A percentile compares a stretch with the other conserved stretches of the same genome.
Conservation (phyloP, 257 asterid genomes). For the Solanum pennellii region DNA sequence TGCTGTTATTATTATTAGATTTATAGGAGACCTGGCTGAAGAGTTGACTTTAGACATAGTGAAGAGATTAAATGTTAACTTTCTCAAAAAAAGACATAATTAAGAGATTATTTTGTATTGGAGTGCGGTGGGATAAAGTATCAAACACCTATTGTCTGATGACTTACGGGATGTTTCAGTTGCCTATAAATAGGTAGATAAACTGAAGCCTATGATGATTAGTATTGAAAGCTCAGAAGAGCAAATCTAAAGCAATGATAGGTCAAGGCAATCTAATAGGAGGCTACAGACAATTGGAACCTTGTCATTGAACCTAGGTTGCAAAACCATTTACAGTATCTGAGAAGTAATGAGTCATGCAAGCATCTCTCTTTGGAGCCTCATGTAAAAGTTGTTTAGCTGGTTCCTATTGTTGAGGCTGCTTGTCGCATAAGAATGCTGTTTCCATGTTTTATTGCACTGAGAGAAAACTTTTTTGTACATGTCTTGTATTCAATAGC, state of each 20-base stretch:
- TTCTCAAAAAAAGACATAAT: neutral
- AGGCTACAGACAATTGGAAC: neutral
- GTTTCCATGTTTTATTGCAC: neutral
- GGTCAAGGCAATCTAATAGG: neutral
- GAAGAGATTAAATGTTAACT: neutral
- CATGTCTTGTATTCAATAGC: neutral
- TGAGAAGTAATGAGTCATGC: neutral
- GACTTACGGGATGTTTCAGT: neutral
- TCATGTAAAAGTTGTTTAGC: neutral
- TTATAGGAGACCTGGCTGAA: neutral
- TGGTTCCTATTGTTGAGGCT: neutral
- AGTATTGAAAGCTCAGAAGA: neutral
- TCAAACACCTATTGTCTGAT: neutral
- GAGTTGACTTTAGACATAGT: neutral
- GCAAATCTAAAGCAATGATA: neutral
- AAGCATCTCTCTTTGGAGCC: neutral
- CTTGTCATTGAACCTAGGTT: neutral
- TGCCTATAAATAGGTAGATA: neutral
- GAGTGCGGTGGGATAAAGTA: neutral
- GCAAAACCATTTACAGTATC: neutral
- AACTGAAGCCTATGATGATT: neutral
- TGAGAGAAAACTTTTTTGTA: neutral
- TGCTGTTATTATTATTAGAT: neutral
- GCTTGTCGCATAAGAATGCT: neutral
- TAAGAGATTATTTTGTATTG: neutral